Conservation (phyloP, 495 filamentous ascomycete genomes). For the Tuber microsphaerosporum region DNA sequence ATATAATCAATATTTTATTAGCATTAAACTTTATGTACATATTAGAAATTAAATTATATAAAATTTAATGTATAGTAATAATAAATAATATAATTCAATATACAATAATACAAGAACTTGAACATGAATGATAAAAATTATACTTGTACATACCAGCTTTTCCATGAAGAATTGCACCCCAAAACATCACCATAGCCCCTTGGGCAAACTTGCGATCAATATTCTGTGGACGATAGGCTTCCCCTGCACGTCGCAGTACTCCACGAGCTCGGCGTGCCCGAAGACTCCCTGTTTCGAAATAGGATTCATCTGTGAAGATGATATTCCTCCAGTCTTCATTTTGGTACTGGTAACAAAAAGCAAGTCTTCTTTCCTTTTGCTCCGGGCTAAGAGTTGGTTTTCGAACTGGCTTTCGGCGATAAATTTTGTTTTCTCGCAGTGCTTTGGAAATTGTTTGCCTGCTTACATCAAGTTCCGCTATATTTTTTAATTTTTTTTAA, state of each 20-base stretch:
- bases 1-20: no score
- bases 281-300: slow-evolving; percentile 10
- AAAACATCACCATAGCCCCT: slow-evolving; percentile 4
- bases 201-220: not conserved
- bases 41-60: no score
- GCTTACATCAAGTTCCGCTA: not conserved
- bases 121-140: no score
- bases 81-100: no score
- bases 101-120: no score
- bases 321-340: no score
- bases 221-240: not conserved
- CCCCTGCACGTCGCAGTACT: not conserved
- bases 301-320: not conserved
- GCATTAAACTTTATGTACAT: no score
- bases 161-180: not conserved
- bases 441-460: not conserved
- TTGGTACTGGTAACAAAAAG: no score
- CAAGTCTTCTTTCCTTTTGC: not conserved
- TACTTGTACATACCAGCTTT: slow-evolving; percentile 7
- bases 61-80: no score
- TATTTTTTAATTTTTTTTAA: not conserved
- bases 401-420: not conserved
- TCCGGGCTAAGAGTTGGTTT: not conserved
- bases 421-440: not conserved
- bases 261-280: not conserved